Conservation (phyloP, 768 basidiomycete species). For the Kwoniella sp. region DNA sequence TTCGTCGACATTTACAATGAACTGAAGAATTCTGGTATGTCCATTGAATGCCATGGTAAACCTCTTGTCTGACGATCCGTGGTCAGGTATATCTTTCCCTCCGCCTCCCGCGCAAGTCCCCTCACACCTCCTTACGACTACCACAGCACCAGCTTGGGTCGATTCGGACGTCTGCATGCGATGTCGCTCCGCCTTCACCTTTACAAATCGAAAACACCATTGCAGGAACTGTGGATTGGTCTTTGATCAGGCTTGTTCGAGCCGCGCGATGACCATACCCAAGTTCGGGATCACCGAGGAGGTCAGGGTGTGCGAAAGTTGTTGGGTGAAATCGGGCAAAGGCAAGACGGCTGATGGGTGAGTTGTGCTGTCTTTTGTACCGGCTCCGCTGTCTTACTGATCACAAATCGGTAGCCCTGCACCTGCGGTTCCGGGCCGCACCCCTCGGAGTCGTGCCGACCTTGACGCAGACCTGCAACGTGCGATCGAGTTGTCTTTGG, state of each 20-base stretch:
- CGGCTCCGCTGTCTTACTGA: too few relatives aligned
- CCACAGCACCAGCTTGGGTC: conserved; percentile 81
- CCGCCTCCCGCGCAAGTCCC: conserved; percentile 35
- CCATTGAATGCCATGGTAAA: conserved; percentile 60
- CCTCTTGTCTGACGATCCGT: neutral
- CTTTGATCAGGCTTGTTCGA: conserved; percentile 89
- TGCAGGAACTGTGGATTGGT: conserved; percentile 97
- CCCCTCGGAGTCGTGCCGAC: conserved; percentile 57
- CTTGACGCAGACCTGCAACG: conserved; percentile 85
- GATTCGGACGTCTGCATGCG: conserved; percentile 92
- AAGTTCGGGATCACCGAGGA: conserved; percentile 89
- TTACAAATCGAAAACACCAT: conserved; percentile 96
- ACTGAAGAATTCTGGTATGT: conserved; percentile 68
- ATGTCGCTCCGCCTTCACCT: conserved; percentile 82
- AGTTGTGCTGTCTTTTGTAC: conserved; percentile 2
- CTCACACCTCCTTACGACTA: conserved; percentile 40
- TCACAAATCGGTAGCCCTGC: conserved; percentile 29
- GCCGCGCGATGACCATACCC: conserved; percentile 75
- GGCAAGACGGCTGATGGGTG: conserved; percentile 27
- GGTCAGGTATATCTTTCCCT: conserved; percentile 43
- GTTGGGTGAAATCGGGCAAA: conserved; percentile 64
- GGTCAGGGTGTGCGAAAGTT: conserved; percentile 90
- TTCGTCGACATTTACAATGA: conserved; percentile 74
- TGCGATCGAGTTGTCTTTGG: conserved; percentile 84
- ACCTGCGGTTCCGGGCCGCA: conserved; percentile 48